A percentile compares a stretch with the other conserved stretches of the same genome.
phyloP scores from a whole-genome alignment of 2,329 filamentous ascomycete species.

The Didymella sp. region DNA sequence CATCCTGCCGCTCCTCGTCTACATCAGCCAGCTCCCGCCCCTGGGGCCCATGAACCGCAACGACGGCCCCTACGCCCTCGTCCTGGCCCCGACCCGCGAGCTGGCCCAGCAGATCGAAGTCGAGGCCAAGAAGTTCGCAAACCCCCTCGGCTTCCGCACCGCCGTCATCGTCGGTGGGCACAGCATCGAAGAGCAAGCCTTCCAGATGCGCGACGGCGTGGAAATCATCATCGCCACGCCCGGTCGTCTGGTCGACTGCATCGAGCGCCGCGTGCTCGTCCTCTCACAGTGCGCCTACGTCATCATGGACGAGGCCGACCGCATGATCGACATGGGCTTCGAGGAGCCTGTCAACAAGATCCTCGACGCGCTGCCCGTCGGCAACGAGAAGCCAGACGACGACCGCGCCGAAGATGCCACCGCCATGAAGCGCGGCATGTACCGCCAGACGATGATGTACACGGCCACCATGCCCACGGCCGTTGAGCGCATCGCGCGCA shows the following conservation, averaged over 20 bases:
- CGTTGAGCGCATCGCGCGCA: slow-evolving; percentile 95
- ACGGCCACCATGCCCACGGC: slow-evolving; percentile 95
- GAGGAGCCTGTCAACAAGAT: slow-evolving; percentile 98
- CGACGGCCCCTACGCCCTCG: slow-evolving; percentile 96
- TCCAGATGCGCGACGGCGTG: slow-evolving; percentile 86
- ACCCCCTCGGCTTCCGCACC: slow-evolving; percentile 87
- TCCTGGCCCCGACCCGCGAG: slow-evolving; percentile 95
- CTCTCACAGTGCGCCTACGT: slow-evolving; percentile 97
- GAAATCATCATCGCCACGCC: slow-evolving; percentile 99
- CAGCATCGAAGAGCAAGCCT: slow-evolving; percentile 90
- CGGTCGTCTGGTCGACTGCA: slow-evolving; percentile 94
- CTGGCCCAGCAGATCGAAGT: slow-evolving; percentile 96
- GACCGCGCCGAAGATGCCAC: slow-evolving; percentile 87
- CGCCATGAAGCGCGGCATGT: slow-evolving; percentile 85
- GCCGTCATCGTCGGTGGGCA: slow-evolving; percentile 99
- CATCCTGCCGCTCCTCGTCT: slow-evolving; percentile 87
- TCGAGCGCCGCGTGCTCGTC: slow-evolving; percentile 89
- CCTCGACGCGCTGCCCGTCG: slow-evolving; percentile 87
- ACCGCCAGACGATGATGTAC: slow-evolving; percentile 99
- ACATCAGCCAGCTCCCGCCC: slow-evolving; percentile 88
- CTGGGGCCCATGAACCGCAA: slow-evolving; percentile 87
- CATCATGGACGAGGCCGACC: slow-evolving; percentile 99
- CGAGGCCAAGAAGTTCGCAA: slow-evolving; percentile 91
- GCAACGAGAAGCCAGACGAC: slow-evolving; percentile 93
- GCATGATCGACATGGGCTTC: slow-evolving; percentile 98